Base-by-base conservation (phyloP, 306 rosid species). In the Ammopiptanthus mongolicus region DNA sequence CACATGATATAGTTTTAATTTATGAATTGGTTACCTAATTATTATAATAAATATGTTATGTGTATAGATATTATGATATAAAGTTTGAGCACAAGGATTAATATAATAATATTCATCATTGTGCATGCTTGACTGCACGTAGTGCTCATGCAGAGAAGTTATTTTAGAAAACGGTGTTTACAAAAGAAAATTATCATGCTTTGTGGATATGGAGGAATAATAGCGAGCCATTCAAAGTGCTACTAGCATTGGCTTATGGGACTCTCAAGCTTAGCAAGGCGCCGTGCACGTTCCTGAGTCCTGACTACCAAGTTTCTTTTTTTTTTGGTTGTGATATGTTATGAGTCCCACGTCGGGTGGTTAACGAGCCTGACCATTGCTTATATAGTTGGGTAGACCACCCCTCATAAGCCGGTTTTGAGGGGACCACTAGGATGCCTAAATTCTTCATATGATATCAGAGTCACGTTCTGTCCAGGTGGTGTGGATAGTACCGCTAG, bases 121-220 rank as follows among this genome's bases (percentile, higher is more conserved):
- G 11, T 39, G 21, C 50, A 34, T 47, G 64, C 56, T 69, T 78
- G 76, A 59, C 64, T 22, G 31, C 42, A 36, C 53, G 42, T 14
- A 58, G 31, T 44, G 61, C 18, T 22, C 62, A 68, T 77, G 72
- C 80, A 65, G 25, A 76, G 21, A 65, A 53, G 7, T 79, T 65
- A 63, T 23, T 62, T 37, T 34, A 61, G 53, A 57, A 53, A 68
- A 53, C 3, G 53, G 57, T 28, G 13, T 21, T 62, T 52, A 29
- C 33, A 13, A 17, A 61, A 39, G 36, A 46, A 76, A 71, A 37
- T 29, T 11, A 22, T 53, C 66, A 13, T 56, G 63, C 10, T 68
- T 44, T 53, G 10, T 21, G 48, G 70, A 70, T 81, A 55, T 53
- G 63, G 21, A 64, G 74, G 84, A 70, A 56, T 53, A 48, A 53